Percentiles rank a stretch among this genome's conserved stretches.
These are phyloP conservation scores for Plasmodium inui DNA, from an alignment of 169 alveolate species.

Conservation along the genomic window DNA sequence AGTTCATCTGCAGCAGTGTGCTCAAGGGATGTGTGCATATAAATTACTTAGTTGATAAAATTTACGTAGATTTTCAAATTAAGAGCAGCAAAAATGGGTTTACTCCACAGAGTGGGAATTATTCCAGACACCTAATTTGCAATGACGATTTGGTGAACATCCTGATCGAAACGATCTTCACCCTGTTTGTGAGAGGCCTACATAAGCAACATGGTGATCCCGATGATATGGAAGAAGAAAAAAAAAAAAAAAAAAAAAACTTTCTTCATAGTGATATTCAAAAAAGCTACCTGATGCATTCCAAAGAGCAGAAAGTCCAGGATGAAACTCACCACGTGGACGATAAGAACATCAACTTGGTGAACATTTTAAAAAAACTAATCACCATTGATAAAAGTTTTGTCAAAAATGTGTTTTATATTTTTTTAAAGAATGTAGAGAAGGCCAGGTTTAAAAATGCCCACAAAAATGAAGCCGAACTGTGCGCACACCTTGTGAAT, in stretches of 20 bases:
- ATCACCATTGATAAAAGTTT: slow-evolving; percentile 66
- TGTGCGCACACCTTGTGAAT: neutral
- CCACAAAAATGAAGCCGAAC: neutral
- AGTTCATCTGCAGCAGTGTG: slow-evolving; percentile 53
- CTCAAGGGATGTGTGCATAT: slow-evolving; percentile 34
- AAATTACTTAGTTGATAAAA: slow-evolving; percentile 66
- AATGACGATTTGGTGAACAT: slow-evolving; percentile 63
- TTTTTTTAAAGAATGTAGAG: slow-evolving; percentile 59
- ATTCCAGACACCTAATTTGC: slow-evolving; percentile 38
- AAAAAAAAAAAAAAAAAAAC: neutral
- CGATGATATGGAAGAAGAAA: neutral
- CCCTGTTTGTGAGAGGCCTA: slow-evolving; percentile 3
- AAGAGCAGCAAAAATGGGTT: neutral
- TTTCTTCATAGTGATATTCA: slow-evolving; percentile 8
- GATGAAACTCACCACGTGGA: neutral
- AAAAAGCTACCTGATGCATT: slow-evolving; percentile 57
- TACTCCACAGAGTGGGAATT: neutral
- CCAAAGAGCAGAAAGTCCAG: slow-evolving; percentile 41
- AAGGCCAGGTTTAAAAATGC: neutral
- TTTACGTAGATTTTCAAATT: slow-evolving; percentile 64
- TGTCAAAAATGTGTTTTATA: slow-evolving; percentile 73
- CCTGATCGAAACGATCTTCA: slow-evolving; percentile 57
- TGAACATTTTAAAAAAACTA: slow-evolving; percentile 54
- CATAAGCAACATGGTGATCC: neutral
- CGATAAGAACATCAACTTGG: slow-evolving; percentile 10